Conservation (phyloP, 2,329 filamentous ascomycete genomes). For the Leptographium wingfieldii region DNA sequence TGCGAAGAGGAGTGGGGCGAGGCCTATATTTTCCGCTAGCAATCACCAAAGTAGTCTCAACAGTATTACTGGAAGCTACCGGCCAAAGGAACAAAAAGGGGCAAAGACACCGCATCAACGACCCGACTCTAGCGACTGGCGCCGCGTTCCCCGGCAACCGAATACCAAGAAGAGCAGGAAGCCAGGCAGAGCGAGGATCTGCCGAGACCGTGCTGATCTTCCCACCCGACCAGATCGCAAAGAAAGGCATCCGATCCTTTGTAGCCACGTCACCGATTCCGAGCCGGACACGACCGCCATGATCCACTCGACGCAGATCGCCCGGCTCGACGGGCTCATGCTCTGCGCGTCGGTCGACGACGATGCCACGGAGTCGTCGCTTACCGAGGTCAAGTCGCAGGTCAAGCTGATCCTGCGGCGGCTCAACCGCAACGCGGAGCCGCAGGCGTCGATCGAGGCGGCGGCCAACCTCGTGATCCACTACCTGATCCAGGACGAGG, state of each 20-base stretch:
- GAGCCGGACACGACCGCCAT: slow-evolving; percentile 28
- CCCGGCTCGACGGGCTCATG: slow-evolving; percentile 86
- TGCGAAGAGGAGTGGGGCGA: neutral
- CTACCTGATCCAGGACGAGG: slow-evolving; percentile 70
- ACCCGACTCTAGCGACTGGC: neutral
- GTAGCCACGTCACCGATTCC: neutral
- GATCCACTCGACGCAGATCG: slow-evolving; percentile 91
- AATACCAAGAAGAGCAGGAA: neutral
- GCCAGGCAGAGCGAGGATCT: neutral
- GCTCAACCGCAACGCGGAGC: slow-evolving; percentile 76
- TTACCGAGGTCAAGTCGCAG: slow-evolving; percentile 81
- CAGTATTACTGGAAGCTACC: neutral
- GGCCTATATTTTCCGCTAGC: neutral
- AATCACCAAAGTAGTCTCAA: neutral
- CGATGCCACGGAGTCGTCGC: slow-evolving; percentile 60
- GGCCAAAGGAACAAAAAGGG: neutral
- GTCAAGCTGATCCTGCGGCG: slow-evolving; percentile 82
- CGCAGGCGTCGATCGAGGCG: slow-evolving; percentile 85
- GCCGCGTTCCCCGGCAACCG: neutral
- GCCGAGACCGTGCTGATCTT: neutral
- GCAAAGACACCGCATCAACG: neutral
- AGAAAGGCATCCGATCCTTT: neutral
- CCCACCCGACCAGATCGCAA: neutral
- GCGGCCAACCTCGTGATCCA: slow-evolving; percentile 63
- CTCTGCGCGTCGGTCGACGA: slow-evolving; percentile 92